Evolutionary conservation across 1,284 basidiomycete genomes (phyloP), one percentile per base, ranked within the genome.

Genomic region (Leucoagaricus sp.): DNA sequence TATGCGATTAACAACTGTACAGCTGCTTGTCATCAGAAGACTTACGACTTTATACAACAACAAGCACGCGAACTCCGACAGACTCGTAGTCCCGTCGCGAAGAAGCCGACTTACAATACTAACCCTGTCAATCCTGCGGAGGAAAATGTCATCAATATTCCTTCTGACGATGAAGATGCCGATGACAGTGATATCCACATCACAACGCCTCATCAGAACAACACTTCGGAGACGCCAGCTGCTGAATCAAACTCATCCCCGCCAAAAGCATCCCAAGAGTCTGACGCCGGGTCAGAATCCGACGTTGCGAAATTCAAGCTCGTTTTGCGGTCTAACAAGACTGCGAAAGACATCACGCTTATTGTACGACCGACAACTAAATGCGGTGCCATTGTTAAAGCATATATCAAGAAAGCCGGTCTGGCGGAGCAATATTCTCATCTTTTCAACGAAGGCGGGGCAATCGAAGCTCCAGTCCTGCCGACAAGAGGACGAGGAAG

Each of bases 291-390:
- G 47, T 76, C 75, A 3, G 79, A 82, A 47, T 69, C 70, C 1
- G 75, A 75, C 53, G 77, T 71, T 26, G 76, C 75, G 36, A 86
- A 75, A 38, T 81, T 91, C 72, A 88, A 83, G 61, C 74, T 91
- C 23, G 74, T 80, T 19, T 64, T 91, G 4, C 86, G 86, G 17
- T 87, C 87, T 2, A 72, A 71, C 6, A 64, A 71, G 23, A 79
- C 77, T 3, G 53, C 60, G n/a, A 83, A 81, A 59, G 78, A 82
- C 33, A 77, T 91, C 49, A 76, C 77, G 0, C 75, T 91, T 26
- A 86, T 78, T 2, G 89, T 91, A 5, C 84, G 88, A 6, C 79
- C 82, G 2, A 86, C 86, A 13, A 89, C 89, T 12, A 89, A 82
- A 58, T 91, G 89, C 57, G 83, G 83, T 7, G 81, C 85, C 0